phyloP scores from a whole-genome alignment of 2,329 filamentous ascomycete genomes.

The Pseudogymnoascus sp. region DNA sequence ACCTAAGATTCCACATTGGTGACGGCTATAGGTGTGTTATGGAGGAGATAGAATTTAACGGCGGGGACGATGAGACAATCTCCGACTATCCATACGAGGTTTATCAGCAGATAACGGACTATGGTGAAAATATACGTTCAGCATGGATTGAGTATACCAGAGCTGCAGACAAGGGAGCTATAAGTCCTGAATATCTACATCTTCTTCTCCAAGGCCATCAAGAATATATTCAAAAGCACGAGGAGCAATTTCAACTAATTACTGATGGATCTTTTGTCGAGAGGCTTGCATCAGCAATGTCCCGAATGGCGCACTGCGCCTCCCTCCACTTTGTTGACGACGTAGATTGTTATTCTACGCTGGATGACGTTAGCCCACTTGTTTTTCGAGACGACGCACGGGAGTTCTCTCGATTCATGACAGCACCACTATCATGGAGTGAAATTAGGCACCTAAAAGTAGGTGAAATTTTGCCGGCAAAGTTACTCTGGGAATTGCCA shows the following conservation, averaged over 20 bases:
- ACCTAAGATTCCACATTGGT: not conserved
- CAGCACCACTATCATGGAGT: not conserved
- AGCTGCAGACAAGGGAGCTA: not conserved
- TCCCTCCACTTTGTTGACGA: not conserved
- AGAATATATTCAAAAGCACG: not conserved
- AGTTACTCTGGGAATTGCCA: slow-evolving; percentile 1
- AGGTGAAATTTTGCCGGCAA: not conserved
- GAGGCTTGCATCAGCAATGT: slow-evolving; percentile 1
- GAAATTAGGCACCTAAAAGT: not conserved
- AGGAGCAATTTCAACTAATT: slow-evolving; percentile 8
- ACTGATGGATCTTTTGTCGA: slow-evolving; percentile 6
- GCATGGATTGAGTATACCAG: not conserved
- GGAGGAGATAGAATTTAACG: not conserved
- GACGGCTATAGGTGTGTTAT: not conserved
- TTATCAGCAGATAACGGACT: not conserved
- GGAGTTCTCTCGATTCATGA: slow-evolving; percentile 1
- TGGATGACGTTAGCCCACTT: not conserved
- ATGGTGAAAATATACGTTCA: not conserved
- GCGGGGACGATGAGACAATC: not conserved
- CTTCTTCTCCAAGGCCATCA: not conserved
- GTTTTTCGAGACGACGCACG: not conserved
- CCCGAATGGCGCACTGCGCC: not conserved
- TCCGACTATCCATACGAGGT: not conserved
- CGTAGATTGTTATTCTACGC: not conserved
- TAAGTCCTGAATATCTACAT: not conserved